A percentile compares a stretch with the other conserved stretches of the same genome.
phyloP scores from a whole-genome alignment of 805 yeast species.

The Scheffersomyces stipitis region DNA sequence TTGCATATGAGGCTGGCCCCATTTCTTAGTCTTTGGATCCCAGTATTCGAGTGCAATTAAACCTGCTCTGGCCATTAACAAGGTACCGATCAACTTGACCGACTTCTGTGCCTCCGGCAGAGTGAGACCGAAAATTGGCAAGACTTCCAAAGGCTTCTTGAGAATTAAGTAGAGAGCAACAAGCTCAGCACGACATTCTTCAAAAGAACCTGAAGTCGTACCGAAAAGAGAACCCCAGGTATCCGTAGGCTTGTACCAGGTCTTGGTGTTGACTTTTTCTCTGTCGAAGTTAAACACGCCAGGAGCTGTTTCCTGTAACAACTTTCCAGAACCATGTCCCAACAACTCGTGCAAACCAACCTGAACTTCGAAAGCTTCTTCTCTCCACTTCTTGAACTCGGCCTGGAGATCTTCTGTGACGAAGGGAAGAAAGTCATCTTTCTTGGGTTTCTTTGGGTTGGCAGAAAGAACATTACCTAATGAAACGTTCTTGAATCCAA shows the following conservation, averaged over 20 bases:
- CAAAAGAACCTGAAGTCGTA: conserved; percentile 79
- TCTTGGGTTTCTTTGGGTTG: conserved; percentile 57
- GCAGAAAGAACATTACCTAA: conserved; percentile 83
- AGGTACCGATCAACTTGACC: conserved; percentile 63
- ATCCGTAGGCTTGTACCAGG: conserved; percentile 76
- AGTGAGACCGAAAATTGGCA: conserved; percentile 71
- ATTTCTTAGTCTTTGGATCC: conserved; percentile 77
- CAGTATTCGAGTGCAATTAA: conserved; percentile 78
- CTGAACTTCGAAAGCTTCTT: conserved; percentile 86
- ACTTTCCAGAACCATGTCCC: conserved; percentile 91
- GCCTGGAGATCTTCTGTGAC: conserved; percentile 52
- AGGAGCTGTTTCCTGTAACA: conserved; percentile 55
- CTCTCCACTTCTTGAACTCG: conserved; percentile 67
- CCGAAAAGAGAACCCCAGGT: conserved; percentile 92
- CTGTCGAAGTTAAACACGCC: conserved; percentile 73
- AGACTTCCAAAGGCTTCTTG: conserved; percentile 55
- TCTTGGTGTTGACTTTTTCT: conserved; percentile 64
- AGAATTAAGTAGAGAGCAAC: conserved; percentile 82
- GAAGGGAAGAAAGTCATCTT: conserved; percentile 69
- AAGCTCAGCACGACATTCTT: conserved; percentile 90
- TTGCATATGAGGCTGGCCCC: conserved; percentile 97
- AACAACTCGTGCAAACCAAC: conserved; percentile 90
- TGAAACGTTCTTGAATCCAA: conserved; percentile 88
- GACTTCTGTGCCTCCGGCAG: conserved; percentile 59
- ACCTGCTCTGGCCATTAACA: conserved; percentile 89